phyloP scores from a whole-genome alignment of 371 early-diverging fungal genomes.

The Rhizopus stolonifer region DNA sequence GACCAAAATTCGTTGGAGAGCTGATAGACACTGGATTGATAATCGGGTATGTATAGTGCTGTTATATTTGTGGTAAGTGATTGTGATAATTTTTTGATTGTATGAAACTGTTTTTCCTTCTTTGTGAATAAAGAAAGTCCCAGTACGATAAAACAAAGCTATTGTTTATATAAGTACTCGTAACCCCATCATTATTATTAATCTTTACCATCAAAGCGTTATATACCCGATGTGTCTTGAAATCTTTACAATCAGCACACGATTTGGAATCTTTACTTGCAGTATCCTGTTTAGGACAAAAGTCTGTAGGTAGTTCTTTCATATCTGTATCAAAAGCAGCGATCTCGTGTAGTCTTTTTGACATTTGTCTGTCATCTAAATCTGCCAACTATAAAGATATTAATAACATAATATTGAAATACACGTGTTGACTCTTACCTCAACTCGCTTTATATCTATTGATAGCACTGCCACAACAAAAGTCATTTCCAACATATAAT shows the following conservation, averaged over 20 bases:
- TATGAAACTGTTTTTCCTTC: constrained; percentile 2
- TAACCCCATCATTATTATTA: not conserved
- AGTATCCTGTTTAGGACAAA: constrained; percentile 25
- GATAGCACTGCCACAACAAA: constrained; percentile 71
- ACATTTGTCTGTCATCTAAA: constrained; percentile 29
- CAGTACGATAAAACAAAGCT: constrained; percentile 31
- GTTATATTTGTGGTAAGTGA: not conserved
- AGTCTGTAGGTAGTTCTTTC: constrained; percentile 12
- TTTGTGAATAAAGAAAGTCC: constrained; percentile 21
- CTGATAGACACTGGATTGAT: constrained; percentile 19
- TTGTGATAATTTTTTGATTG: constrained; percentile 12
- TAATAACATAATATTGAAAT: no score
- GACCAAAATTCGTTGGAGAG: constrained; percentile 35
- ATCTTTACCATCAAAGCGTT: constrained; percentile 32
- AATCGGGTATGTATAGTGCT: not conserved
- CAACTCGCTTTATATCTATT: constrained; percentile 75
- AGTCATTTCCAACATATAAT: constrained; percentile 69
- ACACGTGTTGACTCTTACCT: constrained; percentile 38
- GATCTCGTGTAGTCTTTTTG: constrained; percentile 29
- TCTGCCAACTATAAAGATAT: constrained; percentile 25
- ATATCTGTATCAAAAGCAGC: constrained; percentile 9
- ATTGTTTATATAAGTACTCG: not conserved
- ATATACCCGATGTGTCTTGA: constrained; percentile 32
- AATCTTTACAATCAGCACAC: constrained; percentile 33
- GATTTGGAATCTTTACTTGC: constrained; percentile 25